A percentile compares a stretch with the other conserved stretches of the same genome.
Evolutionary conservation across 805 yeast species (phyloP).

Genomic region (Monosporozyma siamensis): DNA sequence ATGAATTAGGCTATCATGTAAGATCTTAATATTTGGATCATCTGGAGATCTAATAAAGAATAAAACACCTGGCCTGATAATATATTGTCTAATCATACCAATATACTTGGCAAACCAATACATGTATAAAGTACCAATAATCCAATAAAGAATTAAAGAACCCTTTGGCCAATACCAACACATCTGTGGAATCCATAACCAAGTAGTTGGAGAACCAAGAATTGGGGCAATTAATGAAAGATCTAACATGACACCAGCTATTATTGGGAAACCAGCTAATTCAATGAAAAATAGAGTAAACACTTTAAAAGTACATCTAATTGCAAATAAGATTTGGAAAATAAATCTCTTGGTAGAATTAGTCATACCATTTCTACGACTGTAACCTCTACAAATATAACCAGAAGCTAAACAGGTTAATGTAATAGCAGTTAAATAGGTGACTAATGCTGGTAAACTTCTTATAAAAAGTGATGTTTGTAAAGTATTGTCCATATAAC

Average conservation of each 20-base stretch:
- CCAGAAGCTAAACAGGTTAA: constrained; percentile 21
- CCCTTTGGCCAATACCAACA: constrained; percentile 20
- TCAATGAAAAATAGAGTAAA: constrained; percentile 68
- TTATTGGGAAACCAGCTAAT: constrained; percentile 73
- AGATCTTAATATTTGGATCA: constrained; percentile 78
- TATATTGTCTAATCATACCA: constrained; percentile 64
- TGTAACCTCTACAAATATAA: constrained; percentile 18
- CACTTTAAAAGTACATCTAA: constrained; percentile 61
- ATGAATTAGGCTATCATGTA: constrained; percentile 78
- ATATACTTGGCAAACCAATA: constrained; percentile 76
- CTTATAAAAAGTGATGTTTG: constrained; percentile 19
- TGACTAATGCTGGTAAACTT: constrained; percentile 22
- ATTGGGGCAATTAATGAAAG: constrained; percentile 39
- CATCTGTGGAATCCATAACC: constrained; percentile 18
- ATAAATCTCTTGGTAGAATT: constrained; percentile 36
- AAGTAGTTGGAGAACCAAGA: constrained; percentile 10
- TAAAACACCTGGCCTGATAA: constrained; percentile 80
- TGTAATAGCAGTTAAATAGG: constrained; percentile 20
- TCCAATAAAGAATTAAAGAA: constrained; percentile 42
- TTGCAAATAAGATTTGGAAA: constrained; percentile 45
- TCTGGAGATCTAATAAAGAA: constrained; percentile 91
- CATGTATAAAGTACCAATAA: constrained; percentile 78
- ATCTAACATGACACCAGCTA: constrained; percentile 74
- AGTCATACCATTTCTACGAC: constrained; percentile 25
- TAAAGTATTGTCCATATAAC: constrained; percentile 14